These are phyloP conservation scores for Angophora floribunda DNA, from an alignment of 345 rosid genomes.

Conservation along the genomic window DNA sequence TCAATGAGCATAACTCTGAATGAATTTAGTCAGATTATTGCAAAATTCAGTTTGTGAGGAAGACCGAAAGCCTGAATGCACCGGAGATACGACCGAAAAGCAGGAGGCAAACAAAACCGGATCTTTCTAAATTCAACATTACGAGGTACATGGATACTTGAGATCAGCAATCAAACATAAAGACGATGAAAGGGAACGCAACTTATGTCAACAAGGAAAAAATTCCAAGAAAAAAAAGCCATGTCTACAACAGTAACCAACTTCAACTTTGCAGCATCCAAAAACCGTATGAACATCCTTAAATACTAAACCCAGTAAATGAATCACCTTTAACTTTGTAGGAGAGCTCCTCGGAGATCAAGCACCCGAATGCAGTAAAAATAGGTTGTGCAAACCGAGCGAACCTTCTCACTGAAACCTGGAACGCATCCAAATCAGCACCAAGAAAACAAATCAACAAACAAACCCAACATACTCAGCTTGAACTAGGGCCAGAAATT, in stretches of 20 bases:
- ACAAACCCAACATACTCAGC: too few species aligned
- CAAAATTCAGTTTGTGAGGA: not conserved
- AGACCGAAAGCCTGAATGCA: not conserved
- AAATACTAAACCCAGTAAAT: not conserved
- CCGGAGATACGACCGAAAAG: not conserved
- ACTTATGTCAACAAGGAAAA: too few species aligned
- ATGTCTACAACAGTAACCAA: too few species aligned
- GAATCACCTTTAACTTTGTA: not conserved
- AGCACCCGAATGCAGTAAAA: too few species aligned
- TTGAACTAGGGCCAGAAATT: too few species aligned
- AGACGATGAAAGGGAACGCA: not conserved
- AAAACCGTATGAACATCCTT: too few species aligned
- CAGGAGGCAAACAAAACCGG: not conserved
- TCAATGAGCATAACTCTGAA: not conserved
- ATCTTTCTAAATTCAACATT: not conserved
- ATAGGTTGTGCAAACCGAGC: too few species aligned
- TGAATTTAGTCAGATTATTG: not conserved
- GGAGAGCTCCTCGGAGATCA: not conserved
- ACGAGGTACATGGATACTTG: not conserved
- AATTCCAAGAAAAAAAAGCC: too few species aligned
- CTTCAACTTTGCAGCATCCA: too few species aligned
- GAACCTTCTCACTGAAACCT: too few species aligned
- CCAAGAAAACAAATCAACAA: too few species aligned
- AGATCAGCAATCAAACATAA: not conserved
- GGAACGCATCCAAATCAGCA: too few species aligned